Evolutionary conservation across 352 stramenopile species (phyloP), one percentile per base, ranked within the genome.

Genomic region (Phytophthora tentaculata): DNA sequence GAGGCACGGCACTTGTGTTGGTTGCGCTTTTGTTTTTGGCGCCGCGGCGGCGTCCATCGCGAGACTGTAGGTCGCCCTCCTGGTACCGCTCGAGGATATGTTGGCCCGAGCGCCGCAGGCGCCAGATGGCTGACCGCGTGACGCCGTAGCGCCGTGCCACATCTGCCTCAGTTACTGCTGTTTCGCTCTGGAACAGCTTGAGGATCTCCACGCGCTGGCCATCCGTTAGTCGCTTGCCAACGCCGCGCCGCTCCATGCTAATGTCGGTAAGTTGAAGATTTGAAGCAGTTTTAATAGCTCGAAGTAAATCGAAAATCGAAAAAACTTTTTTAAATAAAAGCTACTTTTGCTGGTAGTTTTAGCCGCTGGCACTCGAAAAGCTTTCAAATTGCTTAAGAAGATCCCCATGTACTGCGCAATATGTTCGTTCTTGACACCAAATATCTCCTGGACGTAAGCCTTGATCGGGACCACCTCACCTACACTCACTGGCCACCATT

Each of bases 171-270:
- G 68, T 79, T 41, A 84, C 61, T 29, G 49, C 58, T 51, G 71
- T 67, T 28, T 74, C 75, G 48, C 73, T 80, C 32, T 83, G 67
- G 51, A 81, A 77, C 26, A 83, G 55, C 65, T 84, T 78, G 66
- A 84, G 75, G 71, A 83, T 84, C 71, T 84, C 77, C 61, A 84
- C 69, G 56, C 74, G 77, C 65, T 84, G 77, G 13, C 73, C 73
- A 50, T 84, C 74, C 22, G 74, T 84, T 43, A 84, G 60, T 19
- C 77, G 77, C 64, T 82, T 82, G 48, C 77, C 74, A 55, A 78
- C 73, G 13, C 75, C 75, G 26, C 75, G 71, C 16, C 75, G 75
- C 32, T 78, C 75, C 71, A 79, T 79, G 14, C 1, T 13, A 43
- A 4, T 8, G 3, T 32, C 26, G 26, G 29, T 43, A 43, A 43